These are phyloP conservation scores for Geotrichum bryndzae DNA, from an alignment of 1,139 yeast genomes.

Conservation along the genomic window DNA sequence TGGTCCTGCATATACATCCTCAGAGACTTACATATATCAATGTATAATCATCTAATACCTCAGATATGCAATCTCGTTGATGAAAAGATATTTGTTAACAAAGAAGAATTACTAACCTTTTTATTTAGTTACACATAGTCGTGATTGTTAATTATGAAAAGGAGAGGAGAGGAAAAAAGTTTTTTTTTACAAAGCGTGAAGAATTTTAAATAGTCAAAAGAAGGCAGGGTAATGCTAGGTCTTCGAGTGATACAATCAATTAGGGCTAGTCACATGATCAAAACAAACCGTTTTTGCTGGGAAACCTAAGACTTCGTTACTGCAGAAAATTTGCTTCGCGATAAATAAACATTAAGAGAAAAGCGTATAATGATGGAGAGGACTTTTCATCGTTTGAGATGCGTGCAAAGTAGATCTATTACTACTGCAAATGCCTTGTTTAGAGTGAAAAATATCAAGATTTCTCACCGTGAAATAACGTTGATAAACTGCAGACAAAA, in stretches of 20 bases:
- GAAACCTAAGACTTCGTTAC: too few species aligned
- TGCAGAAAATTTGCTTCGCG: too few species aligned
- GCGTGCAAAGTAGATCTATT: too few species aligned
- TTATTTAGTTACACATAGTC: neutral
- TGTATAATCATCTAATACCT: constrained; percentile 20
- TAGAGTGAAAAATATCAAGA: too few species aligned
- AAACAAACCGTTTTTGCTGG: too few species aligned
- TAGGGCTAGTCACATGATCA: neutral
- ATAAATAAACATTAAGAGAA: too few species aligned
- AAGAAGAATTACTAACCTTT: neutral
- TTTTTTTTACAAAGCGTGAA: neutral
- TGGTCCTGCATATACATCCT: constrained; percentile 67
- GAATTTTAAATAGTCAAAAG: neutral
- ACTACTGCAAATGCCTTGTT: too few species aligned
- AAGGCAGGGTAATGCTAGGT: neutral
- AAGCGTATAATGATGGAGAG: too few species aligned
- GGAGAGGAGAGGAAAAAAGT: neutral
- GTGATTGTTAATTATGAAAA: neutral
- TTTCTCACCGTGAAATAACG: too few species aligned
- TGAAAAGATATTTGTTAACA: neutral
- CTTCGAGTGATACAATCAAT: neutral
- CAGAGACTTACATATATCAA: constrained; percentile 36
- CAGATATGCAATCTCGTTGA: constrained; percentile 3
- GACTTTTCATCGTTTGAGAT: too few species aligned
- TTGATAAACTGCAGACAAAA: too few species aligned